Conservation (phyloP, 176 grass and related monocot genomes). For the Carex scoparia region DNA sequence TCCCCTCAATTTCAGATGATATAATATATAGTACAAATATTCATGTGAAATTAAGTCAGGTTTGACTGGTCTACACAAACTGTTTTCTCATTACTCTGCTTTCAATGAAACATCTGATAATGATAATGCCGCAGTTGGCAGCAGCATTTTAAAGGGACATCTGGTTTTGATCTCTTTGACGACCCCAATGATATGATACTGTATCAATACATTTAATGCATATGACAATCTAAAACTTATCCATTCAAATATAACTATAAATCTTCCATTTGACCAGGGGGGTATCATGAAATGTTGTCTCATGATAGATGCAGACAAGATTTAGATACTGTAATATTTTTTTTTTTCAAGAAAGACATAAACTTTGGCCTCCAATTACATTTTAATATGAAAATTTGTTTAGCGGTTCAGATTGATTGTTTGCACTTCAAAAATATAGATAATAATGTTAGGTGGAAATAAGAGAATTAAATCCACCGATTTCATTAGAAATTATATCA, state of each 20-base stretch:
- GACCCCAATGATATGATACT: neutral
- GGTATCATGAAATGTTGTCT: too few relatives aligned
- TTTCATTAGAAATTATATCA: too few relatives aligned
- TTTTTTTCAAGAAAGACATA: too few relatives aligned
- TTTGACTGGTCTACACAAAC: neutral
- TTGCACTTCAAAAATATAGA: too few relatives aligned
- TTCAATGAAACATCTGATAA: neutral
- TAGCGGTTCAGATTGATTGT: too few relatives aligned
- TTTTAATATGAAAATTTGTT: too few relatives aligned
- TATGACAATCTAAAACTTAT: neutral
- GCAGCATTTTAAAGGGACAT: neutral
- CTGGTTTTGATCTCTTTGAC: neutral
- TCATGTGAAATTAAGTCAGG: neutral
- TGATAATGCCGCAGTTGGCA: neutral
- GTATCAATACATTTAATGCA: neutral
- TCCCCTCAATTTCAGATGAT: neutral
- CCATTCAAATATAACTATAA: neutral
- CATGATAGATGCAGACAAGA: too few relatives aligned
- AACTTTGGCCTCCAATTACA: too few relatives aligned
- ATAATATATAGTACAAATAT: neutral
- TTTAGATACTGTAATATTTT: too few relatives aligned
- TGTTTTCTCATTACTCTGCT: neutral
- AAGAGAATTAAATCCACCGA: too few relatives aligned
- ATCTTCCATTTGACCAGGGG: neutral
- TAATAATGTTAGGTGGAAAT: too few relatives aligned